Conservation (phyloP, 2,329 filamentous ascomycete species). For the Seiridium cupressi region DNA sequence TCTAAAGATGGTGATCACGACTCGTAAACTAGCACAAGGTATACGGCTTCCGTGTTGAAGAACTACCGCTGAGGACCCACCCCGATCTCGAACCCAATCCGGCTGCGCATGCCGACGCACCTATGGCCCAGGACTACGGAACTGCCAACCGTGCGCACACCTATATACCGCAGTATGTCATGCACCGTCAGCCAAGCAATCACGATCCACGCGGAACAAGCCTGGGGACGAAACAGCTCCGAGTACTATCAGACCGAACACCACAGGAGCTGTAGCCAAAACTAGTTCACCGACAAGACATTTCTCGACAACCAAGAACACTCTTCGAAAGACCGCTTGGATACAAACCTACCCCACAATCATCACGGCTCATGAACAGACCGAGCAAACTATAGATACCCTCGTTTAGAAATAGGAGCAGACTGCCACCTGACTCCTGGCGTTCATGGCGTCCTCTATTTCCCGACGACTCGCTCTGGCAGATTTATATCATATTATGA, state of each 20-base stretch:
- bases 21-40: neutral
- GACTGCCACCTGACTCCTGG: conserved; percentile 3
- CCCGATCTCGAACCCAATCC: neutral
- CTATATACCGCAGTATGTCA: too few relatives aligned
- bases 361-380: neutral
- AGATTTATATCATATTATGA: neutral
- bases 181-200: too few relatives aligned
- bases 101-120: neutral
- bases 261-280: neutral
- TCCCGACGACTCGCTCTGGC: neutral
- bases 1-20: conserved; percentile 42
- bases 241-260: too few relatives aligned
- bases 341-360: neutral
- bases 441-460: conserved; percentile 6
- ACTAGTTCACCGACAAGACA: neutral
- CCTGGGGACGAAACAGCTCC: too few relatives aligned
- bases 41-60: neutral
- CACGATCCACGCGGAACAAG: too few relatives aligned
- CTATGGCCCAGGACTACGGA: neutral
- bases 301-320: neutral
- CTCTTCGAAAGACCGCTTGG: neutral
- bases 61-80: neutral
- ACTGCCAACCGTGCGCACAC: too few relatives aligned
- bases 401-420: conserved; percentile 4
- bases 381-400: conserved; percentile 1